A percentile compares a stretch with the other conserved stretches of the same genome.
phyloP scores from a whole-genome alignment of 1,284 basidiomycete species.

The Heterobasidion annosum region DNA sequence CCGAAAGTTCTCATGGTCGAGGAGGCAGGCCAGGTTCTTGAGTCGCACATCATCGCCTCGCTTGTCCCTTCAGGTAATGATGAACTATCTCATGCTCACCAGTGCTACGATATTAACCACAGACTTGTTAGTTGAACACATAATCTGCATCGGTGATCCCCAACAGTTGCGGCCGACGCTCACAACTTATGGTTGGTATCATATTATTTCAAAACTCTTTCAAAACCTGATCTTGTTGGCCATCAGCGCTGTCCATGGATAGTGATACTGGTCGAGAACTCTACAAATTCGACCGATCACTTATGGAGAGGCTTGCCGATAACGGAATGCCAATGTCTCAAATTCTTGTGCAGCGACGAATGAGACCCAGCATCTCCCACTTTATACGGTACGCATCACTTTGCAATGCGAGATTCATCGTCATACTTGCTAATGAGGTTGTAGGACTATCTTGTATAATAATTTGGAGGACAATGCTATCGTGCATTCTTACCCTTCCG shows the following conservation, averaged over 20 bases:
- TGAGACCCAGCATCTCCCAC: constrained; percentile 34
- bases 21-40: constrained; percentile 73
- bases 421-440: neutral
- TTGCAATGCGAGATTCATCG: neutral
- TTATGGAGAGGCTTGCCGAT: constrained; percentile 36
- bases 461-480: constrained; percentile 44
- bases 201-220: neutral
- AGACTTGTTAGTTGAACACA: constrained; percentile 33
- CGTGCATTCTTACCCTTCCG: constrained; percentile 38
- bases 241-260: constrained; percentile 30
- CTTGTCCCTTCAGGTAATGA: constrained; percentile 39
- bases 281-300: constrained; percentile 34
- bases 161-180: constrained; percentile 60
- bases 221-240: neutral
- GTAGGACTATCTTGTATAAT: constrained; percentile 50
- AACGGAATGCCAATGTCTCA: constrained; percentile 31
- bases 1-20: constrained; percentile 22
- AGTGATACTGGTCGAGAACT: constrained; percentile 22
- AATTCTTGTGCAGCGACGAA: constrained; percentile 31
- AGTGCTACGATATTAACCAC: too few species aligned
- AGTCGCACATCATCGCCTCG: constrained; percentile 58
- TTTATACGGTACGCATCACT: constrained; percentile 22
- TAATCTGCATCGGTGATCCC: constrained; percentile 67
- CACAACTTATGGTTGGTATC: constrained; percentile 44
- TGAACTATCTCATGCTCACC: too few species aligned